phyloP scores from a whole-genome alignment of 225 moss, liverwort and hornwort genomes.

The Lunularia cruciata region DNA sequence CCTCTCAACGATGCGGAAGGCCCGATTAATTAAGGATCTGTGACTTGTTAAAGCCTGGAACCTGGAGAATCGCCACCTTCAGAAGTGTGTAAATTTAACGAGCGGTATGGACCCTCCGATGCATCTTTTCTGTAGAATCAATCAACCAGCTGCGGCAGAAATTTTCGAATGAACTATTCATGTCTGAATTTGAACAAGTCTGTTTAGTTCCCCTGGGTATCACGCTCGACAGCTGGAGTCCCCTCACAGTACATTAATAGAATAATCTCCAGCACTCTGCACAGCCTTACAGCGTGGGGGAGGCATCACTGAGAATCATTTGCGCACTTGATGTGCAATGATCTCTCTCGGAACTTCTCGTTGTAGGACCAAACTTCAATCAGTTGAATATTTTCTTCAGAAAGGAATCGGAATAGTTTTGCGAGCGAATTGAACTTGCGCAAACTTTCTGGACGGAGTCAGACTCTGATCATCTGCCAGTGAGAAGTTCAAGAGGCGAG shows the following conservation, averaged over 20 bases:
- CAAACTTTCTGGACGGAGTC: not conserved
- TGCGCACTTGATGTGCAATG: conserved; percentile 4
- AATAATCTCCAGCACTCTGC: conserved; percentile 6
- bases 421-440: too few relatives aligned
- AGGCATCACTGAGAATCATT: conserved; percentile 12
- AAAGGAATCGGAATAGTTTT: not conserved
- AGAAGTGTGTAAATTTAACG: too few relatives aligned
- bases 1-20: too few relatives aligned
- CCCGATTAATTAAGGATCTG: not conserved
- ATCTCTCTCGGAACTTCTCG: not conserved
- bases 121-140: conserved; percentile 6
- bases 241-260: not conserved
- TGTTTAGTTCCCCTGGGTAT: not conserved
- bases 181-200: conserved; percentile 3
- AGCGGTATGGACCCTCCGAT: not conserved
- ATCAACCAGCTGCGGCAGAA: not conserved
- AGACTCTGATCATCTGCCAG: not conserved
- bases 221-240: conserved; percentile 10
- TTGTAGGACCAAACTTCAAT: not conserved
- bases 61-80: not conserved
- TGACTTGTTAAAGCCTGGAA: not conserved
- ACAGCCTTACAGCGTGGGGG: not conserved
- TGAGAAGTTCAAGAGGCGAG: not conserved
- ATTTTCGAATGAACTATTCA: not conserved
- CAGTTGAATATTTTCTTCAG: not conserved